These are phyloP conservation scores for Filobasidium wieringae DNA, from an alignment of 768 basidiomycete species.

Conservation along the genomic window DNA sequence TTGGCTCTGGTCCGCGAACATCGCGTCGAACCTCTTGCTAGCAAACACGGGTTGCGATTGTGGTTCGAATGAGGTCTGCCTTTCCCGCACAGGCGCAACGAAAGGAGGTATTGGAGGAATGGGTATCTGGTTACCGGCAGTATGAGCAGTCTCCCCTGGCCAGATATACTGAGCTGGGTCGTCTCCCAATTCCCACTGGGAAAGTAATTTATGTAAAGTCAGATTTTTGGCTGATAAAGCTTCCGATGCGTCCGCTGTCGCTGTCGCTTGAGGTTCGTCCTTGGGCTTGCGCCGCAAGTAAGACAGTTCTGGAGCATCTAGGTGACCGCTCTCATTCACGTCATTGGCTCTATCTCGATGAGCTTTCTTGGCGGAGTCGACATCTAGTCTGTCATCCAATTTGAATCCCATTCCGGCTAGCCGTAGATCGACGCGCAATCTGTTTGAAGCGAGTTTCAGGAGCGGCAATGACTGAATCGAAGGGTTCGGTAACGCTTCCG, in stretches of 20 bases:
- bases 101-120: not conserved
- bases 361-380: too few relatives aligned
- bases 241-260: not conserved
- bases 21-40: not conserved
- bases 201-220: too few relatives aligned
- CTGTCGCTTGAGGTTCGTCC: not conserved
- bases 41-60: not conserved
- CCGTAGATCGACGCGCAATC: not conserved
- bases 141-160: not conserved
- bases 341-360: too few relatives aligned
- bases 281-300: not conserved
- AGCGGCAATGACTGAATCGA: not conserved
- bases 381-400: not conserved
- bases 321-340: too few relatives aligned
- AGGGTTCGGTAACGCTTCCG: not conserved
- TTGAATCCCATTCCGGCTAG: not conserved
- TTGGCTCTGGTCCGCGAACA: not conserved
- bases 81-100: not conserved
- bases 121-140: not conserved
- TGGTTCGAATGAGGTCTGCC: not conserved
- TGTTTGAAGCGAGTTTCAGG: not conserved
- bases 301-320: not conserved
- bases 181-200: not conserved
- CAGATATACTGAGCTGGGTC: not conserved
- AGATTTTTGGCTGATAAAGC: too few relatives aligned